Base-by-base conservation (phyloP, 495 filamentous ascomycete genomes). In the Neurospora terricola region DNA sequence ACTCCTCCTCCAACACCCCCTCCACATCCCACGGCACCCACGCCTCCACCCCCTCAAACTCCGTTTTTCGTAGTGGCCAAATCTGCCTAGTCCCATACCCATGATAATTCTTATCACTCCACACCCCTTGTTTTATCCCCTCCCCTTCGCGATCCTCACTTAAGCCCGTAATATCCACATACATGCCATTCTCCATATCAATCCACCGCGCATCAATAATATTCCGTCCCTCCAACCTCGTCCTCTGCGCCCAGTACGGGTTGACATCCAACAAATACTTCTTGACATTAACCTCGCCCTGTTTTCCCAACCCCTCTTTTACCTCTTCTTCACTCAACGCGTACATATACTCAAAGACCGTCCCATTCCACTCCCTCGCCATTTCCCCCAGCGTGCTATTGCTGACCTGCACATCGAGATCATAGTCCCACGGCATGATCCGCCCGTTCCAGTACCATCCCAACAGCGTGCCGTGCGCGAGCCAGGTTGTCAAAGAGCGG, bases 391-490 rank as follows among this genome's bases (percentile, higher is more conserved):
- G 81, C 1, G 92, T 93, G 16, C 84, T 80, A 12, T 83, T 85
- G 37, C 87, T 88, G 30, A 96, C 89, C 81, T 96, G 93, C 4
- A 90, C 91, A 78, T 96, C 93, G n/a, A 96, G 84, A 80, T 96
- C 93, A 86, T 89, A 92, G 79, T 96, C 93, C 93, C 93, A 96
- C 11, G 93, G 93, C 76, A 95, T 88, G 77, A 93, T 87, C 83
- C 87, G 21, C 90, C 91, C 91, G 77, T 93, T 94, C 93, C 93
- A 97, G 92, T 92, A 96, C 93, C 93, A 97, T 14, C 93, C 93
- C 69, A 97, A 82, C 66, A 97, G 83, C 18, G 93, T 94, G 30
- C 93, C 93, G 80, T 97, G 93, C 40, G 92, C 92, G 75, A 97
- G 89, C 93, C 93, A 97, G 5, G 93, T 94, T 78, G 94, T 91